These are phyloP conservation scores for Aspergillus ostianus DNA, from an alignment of 495 filamentous ascomycete genomes.

Conservation along the genomic window DNA sequence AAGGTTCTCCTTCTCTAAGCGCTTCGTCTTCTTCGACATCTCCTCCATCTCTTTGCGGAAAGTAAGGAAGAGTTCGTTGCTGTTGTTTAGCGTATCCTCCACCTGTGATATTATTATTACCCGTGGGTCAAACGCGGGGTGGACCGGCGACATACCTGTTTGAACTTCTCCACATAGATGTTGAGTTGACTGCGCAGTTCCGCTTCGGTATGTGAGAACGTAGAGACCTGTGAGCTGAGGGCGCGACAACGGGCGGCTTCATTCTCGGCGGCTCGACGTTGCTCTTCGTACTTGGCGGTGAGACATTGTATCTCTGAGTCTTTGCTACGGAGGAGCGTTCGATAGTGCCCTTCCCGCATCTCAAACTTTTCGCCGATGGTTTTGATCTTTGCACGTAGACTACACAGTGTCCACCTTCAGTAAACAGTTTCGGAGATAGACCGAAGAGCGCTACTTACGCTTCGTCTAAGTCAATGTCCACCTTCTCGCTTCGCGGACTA, in stretches of 20 bases:
- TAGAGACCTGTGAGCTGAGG: constrained; percentile 86
- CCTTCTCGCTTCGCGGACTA: constrained; percentile 66
- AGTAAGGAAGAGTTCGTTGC: constrained; percentile 95
- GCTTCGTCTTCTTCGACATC: constrained; percentile 99
- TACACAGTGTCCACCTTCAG: constrained; percentile 31
- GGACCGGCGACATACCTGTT: constrained; percentile 67
- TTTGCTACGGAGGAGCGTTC: constrained; percentile 84
- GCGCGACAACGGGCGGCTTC: constrained; percentile 77
- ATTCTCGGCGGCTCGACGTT: constrained; percentile 80
- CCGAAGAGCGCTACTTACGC: constrained; percentile 55
- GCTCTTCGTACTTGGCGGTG: constrained; percentile 79
- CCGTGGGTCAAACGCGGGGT: constrained; percentile 12
- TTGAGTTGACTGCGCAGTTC: constrained; percentile 94
- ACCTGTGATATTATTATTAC: constrained; percentile 59
- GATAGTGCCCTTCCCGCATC: constrained; percentile 86
- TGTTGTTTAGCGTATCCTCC: constrained; percentile 98
- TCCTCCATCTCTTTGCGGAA: constrained; percentile 99
- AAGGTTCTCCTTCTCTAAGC: constrained; percentile 94
- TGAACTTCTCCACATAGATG: constrained; percentile 99
- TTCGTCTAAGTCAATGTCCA: constrained; percentile 82
- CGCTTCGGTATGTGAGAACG: constrained; percentile 93
- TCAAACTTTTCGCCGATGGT: constrained; percentile 95
- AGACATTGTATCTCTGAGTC: constrained; percentile 95
- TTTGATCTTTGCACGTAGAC: constrained; percentile 87
- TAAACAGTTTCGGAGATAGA: background rate